These are phyloP conservation scores for Apiotrichum siamense DNA, from an alignment of 1,284 basidiomycete species.

Conservation along the genomic window DNA sequence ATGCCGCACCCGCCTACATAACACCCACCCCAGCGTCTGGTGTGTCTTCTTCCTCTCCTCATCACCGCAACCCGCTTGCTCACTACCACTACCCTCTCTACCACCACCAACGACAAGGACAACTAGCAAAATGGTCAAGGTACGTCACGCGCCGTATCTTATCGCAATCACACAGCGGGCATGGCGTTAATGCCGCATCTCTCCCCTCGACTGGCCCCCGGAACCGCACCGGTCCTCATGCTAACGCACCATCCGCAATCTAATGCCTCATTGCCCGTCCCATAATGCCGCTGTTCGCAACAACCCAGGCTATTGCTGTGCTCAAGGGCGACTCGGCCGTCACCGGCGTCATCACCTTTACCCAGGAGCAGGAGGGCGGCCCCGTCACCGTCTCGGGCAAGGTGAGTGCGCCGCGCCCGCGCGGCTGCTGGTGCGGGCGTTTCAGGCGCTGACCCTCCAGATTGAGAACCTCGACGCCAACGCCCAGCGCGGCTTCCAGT, in stretches of 20 bases:
- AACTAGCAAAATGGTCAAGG: slow-evolving; percentile 46
- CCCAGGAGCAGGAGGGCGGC: slow-evolving; percentile 53
- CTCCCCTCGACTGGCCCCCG: neutral
- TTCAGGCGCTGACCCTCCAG: slow-evolving; percentile 18
- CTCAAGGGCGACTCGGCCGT: slow-evolving; percentile 59
- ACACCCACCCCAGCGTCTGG: too few relatives aligned
- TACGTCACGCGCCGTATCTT: slow-evolving; percentile 7
- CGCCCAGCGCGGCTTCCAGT: slow-evolving; percentile 65
- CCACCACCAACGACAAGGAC: slow-evolving; percentile 7
- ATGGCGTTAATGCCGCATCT: too few relatives aligned
- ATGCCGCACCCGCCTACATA: too few relatives aligned
- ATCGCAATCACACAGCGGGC: neutral
- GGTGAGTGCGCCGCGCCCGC: slow-evolving; percentile 23
- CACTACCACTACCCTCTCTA: slow-evolving; percentile 1
- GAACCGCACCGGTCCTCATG: neutral
- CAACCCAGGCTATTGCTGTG: slow-evolving; percentile 58
- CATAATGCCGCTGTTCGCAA: neutral
- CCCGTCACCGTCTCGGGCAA: slow-evolving; percentile 60
- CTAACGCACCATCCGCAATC: too few relatives aligned
- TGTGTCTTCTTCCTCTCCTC: too few relatives aligned
- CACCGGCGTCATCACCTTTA: slow-evolving; percentile 61
- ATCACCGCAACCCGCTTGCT: neutral
- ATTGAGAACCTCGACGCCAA: slow-evolving; percentile 58
- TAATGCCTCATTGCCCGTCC: neutral
- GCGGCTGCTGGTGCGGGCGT: neutral